These are phyloP conservation scores for Oryza coarctata DNA, from an alignment of 176 grass and related monocot genomes.

Conservation along the genomic window DNA sequence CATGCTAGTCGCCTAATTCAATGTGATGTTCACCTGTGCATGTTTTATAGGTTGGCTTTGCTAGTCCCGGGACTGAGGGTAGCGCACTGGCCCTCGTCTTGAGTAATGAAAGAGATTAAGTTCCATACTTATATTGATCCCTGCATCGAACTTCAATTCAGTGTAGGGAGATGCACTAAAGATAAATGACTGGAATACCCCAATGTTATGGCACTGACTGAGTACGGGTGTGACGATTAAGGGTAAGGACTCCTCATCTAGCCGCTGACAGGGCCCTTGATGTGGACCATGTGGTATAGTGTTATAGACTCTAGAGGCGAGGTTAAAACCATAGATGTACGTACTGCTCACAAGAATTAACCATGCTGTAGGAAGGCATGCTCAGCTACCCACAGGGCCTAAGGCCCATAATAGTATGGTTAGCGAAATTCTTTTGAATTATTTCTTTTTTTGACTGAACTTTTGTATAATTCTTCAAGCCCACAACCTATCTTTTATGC, in stretches of 20 bases:
- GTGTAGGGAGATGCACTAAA: too few relatives aligned
- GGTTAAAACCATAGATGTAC: neutral
- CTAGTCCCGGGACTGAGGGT: neutral
- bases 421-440: neutral
- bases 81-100: too few relatives aligned
- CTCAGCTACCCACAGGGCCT: neutral
- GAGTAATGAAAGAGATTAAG: too few relatives aligned
- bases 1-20: neutral
- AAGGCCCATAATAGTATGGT: neutral
- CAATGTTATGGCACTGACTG: neutral
- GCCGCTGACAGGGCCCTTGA: neutral
- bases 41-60: neutral
- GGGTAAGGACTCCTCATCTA: neutral
- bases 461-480: neutral
- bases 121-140: too few relatives aligned
- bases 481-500: constrained; percentile 1
- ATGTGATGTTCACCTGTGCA: neutral
- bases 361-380: neutral
- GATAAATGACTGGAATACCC: too few relatives aligned
- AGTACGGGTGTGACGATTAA: neutral
- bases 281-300: neutral
- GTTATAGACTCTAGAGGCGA: neutral
- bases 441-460: too few relatives aligned
- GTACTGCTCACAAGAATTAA: neutral
- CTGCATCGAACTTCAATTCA: too few relatives aligned